Base-by-base conservation (phyloP, 371 early-diverging fungal species). In the Massospora cicadina region DNA sequence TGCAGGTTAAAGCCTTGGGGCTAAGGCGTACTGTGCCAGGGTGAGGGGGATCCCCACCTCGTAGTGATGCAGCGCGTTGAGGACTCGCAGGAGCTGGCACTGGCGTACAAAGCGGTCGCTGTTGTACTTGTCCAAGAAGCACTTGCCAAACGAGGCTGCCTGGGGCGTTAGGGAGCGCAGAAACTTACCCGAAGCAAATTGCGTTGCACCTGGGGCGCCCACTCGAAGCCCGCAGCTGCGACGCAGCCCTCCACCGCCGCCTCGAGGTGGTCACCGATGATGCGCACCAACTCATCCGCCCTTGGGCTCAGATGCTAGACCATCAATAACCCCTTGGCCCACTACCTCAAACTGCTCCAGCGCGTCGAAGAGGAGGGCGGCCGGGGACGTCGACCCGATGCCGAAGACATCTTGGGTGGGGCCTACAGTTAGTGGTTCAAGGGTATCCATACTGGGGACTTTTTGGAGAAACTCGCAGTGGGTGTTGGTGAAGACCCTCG, bases 61-160 rank as follows among this genome's bases (percentile, higher is more conserved):
- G 64, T 79, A 81, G 43, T 81, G 77, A 26, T 91, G 80, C 54
- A 94, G 79, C n/a, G 87, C 83, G 71, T 96, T 96, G 70, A 95
- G 71, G 0, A 96, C 85, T 12, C 96, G 83, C 26, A 96, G 71
- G 3, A 76, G 73, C 64, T 84, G 84, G 64, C 93, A 91, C 87
- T 88, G 88, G 54, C 87, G 82, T 17, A 92, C 92, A 74, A 96
- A 90, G 28, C 78, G 79, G 65, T 87, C 85, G 0, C 91, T 82
- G 65, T 89, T 85, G 68, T 90, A 92, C 12, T 80, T 74, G 23
- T 89, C 86, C 64, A 95, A 65, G 65, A 93, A 98, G 59, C 86
- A 80, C 73, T 95, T 95, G 31, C 98, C 98, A 76, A 95, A 90
- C 0, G 93, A 91, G 0, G 97, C 96, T 0, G 98, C 94, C 78